Evolutionary conservation across 2,329 filamentous ascomycete genomes (phyloP), one percentile per base, ranked within the genome.

Genomic region (Verticillium alfalfae): DNA sequence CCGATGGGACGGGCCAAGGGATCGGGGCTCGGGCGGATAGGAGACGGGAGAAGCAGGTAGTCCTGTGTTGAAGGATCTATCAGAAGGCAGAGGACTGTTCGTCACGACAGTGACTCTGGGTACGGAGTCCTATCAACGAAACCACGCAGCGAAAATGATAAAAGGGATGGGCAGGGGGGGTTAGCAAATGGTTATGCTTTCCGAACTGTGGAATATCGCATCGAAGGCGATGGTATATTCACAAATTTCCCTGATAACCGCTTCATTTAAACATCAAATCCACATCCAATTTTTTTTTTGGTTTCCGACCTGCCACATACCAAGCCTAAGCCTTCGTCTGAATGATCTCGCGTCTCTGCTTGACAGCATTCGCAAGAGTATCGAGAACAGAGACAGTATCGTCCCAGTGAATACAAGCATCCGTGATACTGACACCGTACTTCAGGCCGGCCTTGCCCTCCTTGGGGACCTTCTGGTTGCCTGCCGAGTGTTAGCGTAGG

Each of bases 371-470:
- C 18, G 94, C 94, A 55, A 99, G 84, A 58, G 82, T 81, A 67
- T 90, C 89, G 12, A 98, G 85, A 2, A 94, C 89, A 0, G 79
- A 78, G 69, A 93, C 88, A 3, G 95, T 98, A 69, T 96, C 92
- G 65, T 94, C 87, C 94, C 93, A 98, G 76, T 88, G 83, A 73
- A 99, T 97, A 78, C 95, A 99, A 57, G 95, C 94, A 76, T 99
- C 95, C 0, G 95, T 99, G 75, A 98, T 98, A 75, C 91, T 95
- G 72, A 98, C 91, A 69, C 95, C 95, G 77, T 97, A 93, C 79
- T 96, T 89, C 64, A 98, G 85, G 38, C 89, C 93, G 9, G 84
- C 82, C 76, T 91, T 92, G 72, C 93, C 94, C 78, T 96, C 92
- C 61, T 87, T 83, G 38, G 93, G 92, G 3, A 97, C 92, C 77